Base-by-base conservation (phyloP, 2,329 filamentous ascomycete genomes). In the Thielaviopsis ethacetica region DNA sequence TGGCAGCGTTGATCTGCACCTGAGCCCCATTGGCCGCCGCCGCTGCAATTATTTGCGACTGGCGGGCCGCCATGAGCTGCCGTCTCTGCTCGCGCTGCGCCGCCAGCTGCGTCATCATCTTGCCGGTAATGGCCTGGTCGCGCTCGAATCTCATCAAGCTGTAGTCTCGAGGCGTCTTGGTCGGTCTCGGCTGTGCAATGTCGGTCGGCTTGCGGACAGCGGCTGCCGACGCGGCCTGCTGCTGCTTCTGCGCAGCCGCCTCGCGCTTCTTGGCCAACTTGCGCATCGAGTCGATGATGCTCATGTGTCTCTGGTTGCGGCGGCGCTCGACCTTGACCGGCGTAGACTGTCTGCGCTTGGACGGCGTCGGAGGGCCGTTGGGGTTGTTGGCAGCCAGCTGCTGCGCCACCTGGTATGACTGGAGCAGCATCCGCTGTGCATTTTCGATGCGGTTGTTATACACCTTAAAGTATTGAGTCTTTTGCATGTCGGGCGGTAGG, bases 261-360 rank as follows among this genome's bases (percentile, higher is more conserved):
- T 98, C 93, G 26, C 91, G 82, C 72, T 96, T 97, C 76, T 95
- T 94, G 0, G 91, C 91, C 54, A 95, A 71, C 69, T 97, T 98
- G 50, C 91, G 82, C 88, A 97, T 96, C 2, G 88, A 88, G 71
- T 97, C 91, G 64, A 98, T 84, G 66, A 97, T 78, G 53, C 86
- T 87, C 60, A 97, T 75, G 67, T 96, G 88, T 67, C 90, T 88
- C 63, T 90, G 87, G 63, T 89, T 88, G 63, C 88, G 84, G 59
- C 91, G 82, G 62, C 91, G 82, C 67, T 97, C 91, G 5, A 98
- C 91, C 56, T 88, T 80, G 34, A 93, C 73, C 2, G 91, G 91
- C 0, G 85, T 83, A 0, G 88, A 94, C 27, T 57, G 56, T 60
- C 88, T 80, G 68, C 75, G 81, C 66, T 71, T 76, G 30, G 72